Conservation (phyloP, 1,139 yeast genomes). For the Kurtzmaniella quercitrusa region DNA sequence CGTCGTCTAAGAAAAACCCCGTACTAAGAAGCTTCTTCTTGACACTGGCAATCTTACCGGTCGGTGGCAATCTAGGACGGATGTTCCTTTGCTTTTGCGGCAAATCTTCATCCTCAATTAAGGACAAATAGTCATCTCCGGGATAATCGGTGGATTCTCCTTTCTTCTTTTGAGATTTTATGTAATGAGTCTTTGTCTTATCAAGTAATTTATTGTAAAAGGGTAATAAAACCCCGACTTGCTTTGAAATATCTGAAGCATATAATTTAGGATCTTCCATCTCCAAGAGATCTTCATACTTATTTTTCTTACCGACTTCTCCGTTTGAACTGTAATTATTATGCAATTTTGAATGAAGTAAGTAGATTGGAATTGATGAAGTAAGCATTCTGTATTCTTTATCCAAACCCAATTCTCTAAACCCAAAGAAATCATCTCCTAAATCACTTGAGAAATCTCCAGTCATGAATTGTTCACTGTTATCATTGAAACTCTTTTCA, state of each 20-base stretch:
- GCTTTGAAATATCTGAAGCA: constrained; percentile 48
- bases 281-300: constrained; percentile 60
- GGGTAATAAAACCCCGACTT: constrained; percentile 58
- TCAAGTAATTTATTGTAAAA: constrained; percentile 50
- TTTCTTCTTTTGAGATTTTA: constrained; percentile 53
- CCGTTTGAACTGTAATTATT: constrained; percentile 43
- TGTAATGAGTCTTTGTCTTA: constrained; percentile 44
- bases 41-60: constrained; percentile 74
- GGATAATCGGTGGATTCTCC: constrained; percentile 46
- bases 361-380: constrained; percentile 82
- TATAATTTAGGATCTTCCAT: constrained; percentile 43
- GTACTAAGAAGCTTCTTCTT: constrained; percentile 59
- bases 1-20: constrained; percentile 43
- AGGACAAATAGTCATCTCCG: constrained; percentile 34
- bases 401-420: constrained; percentile 88
- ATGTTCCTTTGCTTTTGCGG: constrained; percentile 75
- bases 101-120: constrained; percentile 76
- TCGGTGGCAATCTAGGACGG: constrained; percentile 89
- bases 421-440: constrained; percentile 97
- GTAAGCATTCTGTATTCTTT: constrained; percentile 87
- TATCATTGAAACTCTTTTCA: constrained; percentile 80
- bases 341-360: constrained; percentile 74
- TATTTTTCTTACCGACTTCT: constrained; percentile 44
- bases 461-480: constrained; percentile 87
- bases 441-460: constrained; percentile 92